Evolutionary conservation across 352 stramenopile species (phyloP).

Genomic region (Globisporangium middletonii): DNA sequence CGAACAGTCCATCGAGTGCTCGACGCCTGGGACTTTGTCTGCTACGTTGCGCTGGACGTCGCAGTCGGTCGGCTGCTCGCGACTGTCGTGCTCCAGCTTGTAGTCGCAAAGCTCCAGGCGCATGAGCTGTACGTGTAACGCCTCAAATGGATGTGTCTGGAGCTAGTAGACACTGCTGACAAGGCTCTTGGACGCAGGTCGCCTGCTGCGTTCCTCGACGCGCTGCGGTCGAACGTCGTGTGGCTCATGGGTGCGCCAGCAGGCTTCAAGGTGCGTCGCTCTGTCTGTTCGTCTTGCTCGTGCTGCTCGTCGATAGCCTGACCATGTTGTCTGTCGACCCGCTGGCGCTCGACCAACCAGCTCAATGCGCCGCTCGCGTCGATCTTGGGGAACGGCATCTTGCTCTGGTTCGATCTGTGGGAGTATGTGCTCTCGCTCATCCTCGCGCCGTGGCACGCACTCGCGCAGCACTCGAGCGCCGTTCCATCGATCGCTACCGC

Average conservation of each 20-base stretch:
- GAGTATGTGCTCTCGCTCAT: conserved; percentile 43
- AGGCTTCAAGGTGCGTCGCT: conserved; percentile 52
- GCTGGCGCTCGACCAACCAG: conserved; percentile 4
- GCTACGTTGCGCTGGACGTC: conserved; percentile 27
- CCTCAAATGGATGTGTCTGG: neutral
- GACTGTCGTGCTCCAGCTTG: conserved; percentile 8
- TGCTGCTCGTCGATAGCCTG: neutral
- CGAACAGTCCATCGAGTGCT: conserved; percentile 21
- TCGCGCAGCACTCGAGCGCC: neutral
- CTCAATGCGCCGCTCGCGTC: conserved; percentile 87
- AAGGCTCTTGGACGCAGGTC: conserved; percentile 8
- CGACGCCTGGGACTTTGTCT: conserved; percentile 28
- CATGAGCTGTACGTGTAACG: conserved; percentile 7
- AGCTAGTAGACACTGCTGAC: neutral
- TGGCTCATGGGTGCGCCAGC: conserved; percentile 76
- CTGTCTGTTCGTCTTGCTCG: neutral
- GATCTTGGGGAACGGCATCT: conserved; percentile 80
- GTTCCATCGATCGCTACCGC: neutral
- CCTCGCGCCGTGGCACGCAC: neutral
- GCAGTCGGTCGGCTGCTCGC: conserved; percentile 10
- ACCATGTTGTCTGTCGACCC: neutral
- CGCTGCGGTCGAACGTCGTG: conserved; percentile 48
- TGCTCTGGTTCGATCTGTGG: conserved; percentile 76
- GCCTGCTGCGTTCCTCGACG: conserved; percentile 27
- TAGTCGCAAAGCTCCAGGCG: neutral